A percentile compares a stretch with the other conserved stretches of the same genome.
Evolutionary conservation across 2,329 filamentous ascomycete genomes (phyloP).

Genomic region (Chrysosporium keratinophilum): DNA sequence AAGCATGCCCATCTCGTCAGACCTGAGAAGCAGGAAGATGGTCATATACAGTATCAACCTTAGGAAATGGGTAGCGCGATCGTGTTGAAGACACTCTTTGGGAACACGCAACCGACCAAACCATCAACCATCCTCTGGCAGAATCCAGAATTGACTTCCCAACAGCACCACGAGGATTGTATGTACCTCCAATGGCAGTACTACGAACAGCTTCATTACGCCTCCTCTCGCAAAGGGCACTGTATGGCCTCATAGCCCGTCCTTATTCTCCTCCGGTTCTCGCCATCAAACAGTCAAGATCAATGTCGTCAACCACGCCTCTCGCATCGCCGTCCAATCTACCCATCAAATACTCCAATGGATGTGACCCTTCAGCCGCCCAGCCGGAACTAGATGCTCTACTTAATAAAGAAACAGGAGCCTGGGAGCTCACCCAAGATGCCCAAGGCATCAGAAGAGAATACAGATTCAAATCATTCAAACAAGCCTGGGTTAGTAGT

Average conservation of each 20-base stretch:
- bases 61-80: no score
- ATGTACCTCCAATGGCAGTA: neutral
- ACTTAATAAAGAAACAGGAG: constrained; percentile 2
- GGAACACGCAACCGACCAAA: no score
- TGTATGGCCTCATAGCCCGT: neutral
- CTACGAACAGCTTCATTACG: neutral
- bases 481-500: constrained; percentile 8
- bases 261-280: neutral
- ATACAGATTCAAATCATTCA: constrained; percentile 12
- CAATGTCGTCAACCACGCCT: neutral
- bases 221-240: neutral
- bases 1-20: no score
- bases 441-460: constrained; percentile 2
- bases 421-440: constrained; percentile 6
- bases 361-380: constrained; percentile 3
- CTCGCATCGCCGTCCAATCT: neutral
- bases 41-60: no score
- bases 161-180: neutral
- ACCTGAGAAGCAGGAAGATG: no score
- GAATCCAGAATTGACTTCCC: no score
- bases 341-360: constrained; percentile 3
- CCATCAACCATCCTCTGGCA: no score
- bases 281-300: neutral
- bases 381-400: constrained; percentile 3
- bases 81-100: no score